A percentile compares a stretch with the other conserved stretches of the same genome.
Evolutionary conservation across 2,329 filamentous ascomycete genomes (phyloP).

Genomic region (Fusarium chuoi): DNA sequence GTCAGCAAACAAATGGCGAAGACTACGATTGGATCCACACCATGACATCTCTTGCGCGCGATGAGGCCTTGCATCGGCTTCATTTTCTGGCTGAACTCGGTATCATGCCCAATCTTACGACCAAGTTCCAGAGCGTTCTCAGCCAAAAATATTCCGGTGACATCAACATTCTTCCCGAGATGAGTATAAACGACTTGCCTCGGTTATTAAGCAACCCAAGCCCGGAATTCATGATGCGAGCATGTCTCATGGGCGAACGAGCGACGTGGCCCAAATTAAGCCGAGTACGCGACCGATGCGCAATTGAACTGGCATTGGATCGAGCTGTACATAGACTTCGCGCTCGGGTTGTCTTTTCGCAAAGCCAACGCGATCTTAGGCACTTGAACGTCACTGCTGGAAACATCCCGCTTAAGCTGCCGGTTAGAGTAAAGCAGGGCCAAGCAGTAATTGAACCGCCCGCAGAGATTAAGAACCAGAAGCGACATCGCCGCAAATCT

Average conservation of each 20-base stretch:
- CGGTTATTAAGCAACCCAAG: constrained; percentile 86
- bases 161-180: constrained; percentile 90
- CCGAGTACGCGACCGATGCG: constrained; percentile 85
- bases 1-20: constrained; percentile 45
- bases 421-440: constrained; percentile 21
- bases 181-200: constrained; percentile 78
- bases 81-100: constrained; percentile 84
- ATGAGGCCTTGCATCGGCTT: constrained; percentile 83
- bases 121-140: constrained; percentile 82
- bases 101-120: constrained; percentile 80
- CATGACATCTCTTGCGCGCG: constrained; percentile 78
- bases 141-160: constrained; percentile 94
- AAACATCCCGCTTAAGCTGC: constrained; percentile 40
- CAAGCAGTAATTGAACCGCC: constrained; percentile 31
- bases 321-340: constrained; percentile 76
- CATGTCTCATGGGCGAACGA: constrained; percentile 80
- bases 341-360: constrained; percentile 74
- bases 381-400: constrained; percentile 51
- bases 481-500: constrained; percentile 60
- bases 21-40: constrained; percentile 70
- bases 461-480: constrained; percentile 45
- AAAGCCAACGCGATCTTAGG: constrained; percentile 70
- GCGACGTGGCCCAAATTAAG: constrained; percentile 93
- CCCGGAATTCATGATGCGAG: constrained; percentile 84
- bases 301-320: constrained; percentile 87